Evolutionary conservation across 441 rosid genomes (phyloP).

Genomic region (Pelargonium myrrhifolium): DNA sequence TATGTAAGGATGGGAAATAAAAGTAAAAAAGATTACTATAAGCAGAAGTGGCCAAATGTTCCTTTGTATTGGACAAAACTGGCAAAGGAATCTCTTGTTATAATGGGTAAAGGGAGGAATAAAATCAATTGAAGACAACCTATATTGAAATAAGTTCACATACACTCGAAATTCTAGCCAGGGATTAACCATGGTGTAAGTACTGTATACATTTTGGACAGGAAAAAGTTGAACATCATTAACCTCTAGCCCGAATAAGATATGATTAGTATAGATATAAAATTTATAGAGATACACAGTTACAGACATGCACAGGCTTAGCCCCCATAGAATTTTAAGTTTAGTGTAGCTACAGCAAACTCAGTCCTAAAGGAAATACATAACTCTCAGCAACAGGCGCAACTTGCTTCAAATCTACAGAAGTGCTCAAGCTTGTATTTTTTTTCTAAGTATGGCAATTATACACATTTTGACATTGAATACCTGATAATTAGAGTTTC

Average conservation of each 20-base stretch:
- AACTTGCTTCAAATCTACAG: not conserved
- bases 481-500: not conserved
- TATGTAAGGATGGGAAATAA: constrained; percentile 4
- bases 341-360: not conserved
- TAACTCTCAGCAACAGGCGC: not conserved
- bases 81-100: constrained; percentile 7
- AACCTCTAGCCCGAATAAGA: not conserved
- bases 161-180: not conserved
- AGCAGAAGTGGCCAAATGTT: constrained; percentile 7
- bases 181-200: not conserved
- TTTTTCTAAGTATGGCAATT: not conserved
- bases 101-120: not conserved
- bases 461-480: not conserved
- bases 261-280: not conserved
- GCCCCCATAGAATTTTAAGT: no score
- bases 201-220: not conserved
- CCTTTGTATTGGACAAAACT: constrained; percentile 3
- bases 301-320: not conserved
- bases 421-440: not conserved
- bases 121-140: no score
- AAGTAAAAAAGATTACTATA: constrained; percentile 6
- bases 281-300: not conserved
- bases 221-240: not conserved
- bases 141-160: not conserved
- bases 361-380: not conserved